Conservation (phyloP, 495 filamentous ascomycete genomes). For the Penicillium canescens region DNA sequence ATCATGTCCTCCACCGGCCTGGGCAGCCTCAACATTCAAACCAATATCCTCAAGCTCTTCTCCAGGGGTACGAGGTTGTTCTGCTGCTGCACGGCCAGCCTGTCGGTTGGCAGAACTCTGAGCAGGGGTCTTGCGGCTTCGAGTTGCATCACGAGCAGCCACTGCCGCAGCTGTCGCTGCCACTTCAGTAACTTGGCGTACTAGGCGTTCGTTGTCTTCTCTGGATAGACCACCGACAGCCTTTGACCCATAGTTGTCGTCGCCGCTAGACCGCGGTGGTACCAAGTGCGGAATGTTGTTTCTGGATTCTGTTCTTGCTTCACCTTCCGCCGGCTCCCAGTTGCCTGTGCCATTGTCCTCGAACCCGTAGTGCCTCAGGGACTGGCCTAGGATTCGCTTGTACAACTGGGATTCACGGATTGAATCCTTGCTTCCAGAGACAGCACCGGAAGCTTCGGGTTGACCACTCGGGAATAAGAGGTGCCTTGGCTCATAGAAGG, state of each 20-base stretch:
- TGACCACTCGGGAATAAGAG: slow-evolving; percentile 29
- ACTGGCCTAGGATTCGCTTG: slow-evolving; percentile 90
- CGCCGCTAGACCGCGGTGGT: slow-evolving; percentile 50
- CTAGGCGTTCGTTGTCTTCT: slow-evolving; percentile 76
- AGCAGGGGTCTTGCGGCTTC: slow-evolving; percentile 47
- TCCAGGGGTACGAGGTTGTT: slow-evolving; percentile 23
- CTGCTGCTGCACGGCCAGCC: slow-evolving; percentile 27
- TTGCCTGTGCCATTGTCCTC: slow-evolving; percentile 47
- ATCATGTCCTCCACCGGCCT: slow-evolving; percentile 78
- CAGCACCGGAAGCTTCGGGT: slow-evolving; percentile 30
- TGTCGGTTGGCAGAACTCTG: slow-evolving; percentile 34
- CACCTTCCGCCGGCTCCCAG: slow-evolving; percentile 36
- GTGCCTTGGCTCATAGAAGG: slow-evolving; percentile 43
- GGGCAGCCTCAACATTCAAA: slow-evolving; percentile 35
- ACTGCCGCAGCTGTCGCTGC: slow-evolving; percentile 88
- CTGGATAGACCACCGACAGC: slow-evolving; percentile 57
- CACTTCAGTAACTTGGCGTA: slow-evolving; percentile 84
- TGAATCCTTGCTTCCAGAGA: slow-evolving; percentile 29
- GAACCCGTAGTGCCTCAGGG: slow-evolving; percentile 75
- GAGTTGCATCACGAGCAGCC: slow-evolving; percentile 77
- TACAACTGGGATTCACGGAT: slow-evolving; percentile 88
- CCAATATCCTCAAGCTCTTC: slow-evolving; percentile 47
- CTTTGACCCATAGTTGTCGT: slow-evolving; percentile 37
- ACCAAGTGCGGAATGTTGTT: slow-evolving; percentile 64
- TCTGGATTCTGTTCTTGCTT: slow-evolving; percentile 17